Conservation (phyloP, 257 asterid species). For the Ajuga chamaepitys region DNA sequence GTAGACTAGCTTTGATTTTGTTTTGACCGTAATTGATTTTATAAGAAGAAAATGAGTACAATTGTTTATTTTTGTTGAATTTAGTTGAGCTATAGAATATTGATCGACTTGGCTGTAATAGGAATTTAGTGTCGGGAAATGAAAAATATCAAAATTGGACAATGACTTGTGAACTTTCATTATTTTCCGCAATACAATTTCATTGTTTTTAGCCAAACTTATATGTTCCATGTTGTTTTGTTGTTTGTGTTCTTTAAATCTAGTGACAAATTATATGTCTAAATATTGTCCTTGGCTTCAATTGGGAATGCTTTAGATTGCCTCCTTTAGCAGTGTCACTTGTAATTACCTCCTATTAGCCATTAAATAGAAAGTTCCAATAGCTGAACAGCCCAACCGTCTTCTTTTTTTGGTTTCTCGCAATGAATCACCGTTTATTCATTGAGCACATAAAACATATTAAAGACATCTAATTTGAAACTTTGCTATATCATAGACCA, state of each 20-base stretch:
- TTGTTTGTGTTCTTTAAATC: not conserved
- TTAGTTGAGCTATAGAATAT: not conserved
- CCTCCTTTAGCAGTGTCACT: not conserved
- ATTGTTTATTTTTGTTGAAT: not conserved
- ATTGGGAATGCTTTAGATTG: not conserved
- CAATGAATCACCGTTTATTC: not conserved
- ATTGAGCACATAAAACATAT: not conserved
- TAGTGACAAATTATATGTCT: not conserved
- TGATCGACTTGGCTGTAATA: not conserved
- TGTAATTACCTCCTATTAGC: not conserved
- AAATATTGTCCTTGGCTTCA: not conserved
- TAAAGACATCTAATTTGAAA: not conserved
- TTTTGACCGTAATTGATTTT: conserved; percentile 4
- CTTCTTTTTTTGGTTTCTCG: not conserved
- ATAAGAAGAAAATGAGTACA: not conserved
- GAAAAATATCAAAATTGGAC: not conserved
- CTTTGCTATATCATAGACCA: not conserved
- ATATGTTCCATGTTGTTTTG: not conserved
- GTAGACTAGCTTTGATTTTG: conserved; percentile 25
- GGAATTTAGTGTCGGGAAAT: not conserved
- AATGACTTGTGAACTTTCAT: not conserved
- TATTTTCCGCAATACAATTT: not conserved
- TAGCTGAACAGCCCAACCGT: not conserved
- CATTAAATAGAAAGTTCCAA: not conserved
- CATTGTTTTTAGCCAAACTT: not conserved